A percentile compares a stretch with the other conserved stretches of the same genome.
These are phyloP conservation scores for Pyrrhoderma lamaoense DNA, from an alignment of 1,284 basidiomycete species.

Conservation along the genomic window DNA sequence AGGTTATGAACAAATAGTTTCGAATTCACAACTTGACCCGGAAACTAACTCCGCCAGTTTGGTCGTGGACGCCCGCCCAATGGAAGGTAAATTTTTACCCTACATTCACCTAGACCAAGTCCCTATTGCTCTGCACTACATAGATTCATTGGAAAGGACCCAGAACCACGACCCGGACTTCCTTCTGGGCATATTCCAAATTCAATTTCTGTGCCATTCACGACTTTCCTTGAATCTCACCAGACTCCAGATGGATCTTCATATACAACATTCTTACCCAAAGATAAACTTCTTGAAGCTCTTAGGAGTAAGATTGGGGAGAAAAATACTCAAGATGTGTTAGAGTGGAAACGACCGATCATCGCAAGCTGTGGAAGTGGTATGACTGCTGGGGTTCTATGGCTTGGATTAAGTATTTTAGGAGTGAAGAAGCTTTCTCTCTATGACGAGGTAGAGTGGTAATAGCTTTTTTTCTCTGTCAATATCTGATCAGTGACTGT, in stretches of 20 bases:
- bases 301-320: constrained; percentile 55
- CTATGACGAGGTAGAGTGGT: constrained; percentile 72
- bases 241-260: constrained; percentile 31
- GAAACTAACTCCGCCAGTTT: constrained; percentile 39
- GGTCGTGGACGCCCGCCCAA: constrained; percentile 84
- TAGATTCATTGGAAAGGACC: constrained; percentile 74
- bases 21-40: constrained; percentile 54
- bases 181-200: constrained; percentile 91
- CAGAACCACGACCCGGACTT: constrained; percentile 86
- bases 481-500: constrained; percentile 2
- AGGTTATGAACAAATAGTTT: constrained; percentile 82
- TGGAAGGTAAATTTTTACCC: constrained; percentile 48
- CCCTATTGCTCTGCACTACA: constrained; percentile 4
- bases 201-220: constrained; percentile 83
- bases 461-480: constrained; percentile 8
- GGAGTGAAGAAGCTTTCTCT: constrained; percentile 55
- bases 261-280: constrained; percentile 61
- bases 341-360: constrained; percentile 52
- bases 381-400: constrained; percentile 93
- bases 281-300: constrained; percentile 49
- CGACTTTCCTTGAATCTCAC: constrained; percentile 58
- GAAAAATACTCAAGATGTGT: constrained; percentile 45
- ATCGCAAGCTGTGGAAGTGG: constrained; percentile 84
- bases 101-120: constrained; percentile 4
- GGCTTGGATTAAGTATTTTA: constrained; percentile 76